Base-by-base conservation (phyloP, 257 asterid genomes). In the Apocynum venetum region DNA sequence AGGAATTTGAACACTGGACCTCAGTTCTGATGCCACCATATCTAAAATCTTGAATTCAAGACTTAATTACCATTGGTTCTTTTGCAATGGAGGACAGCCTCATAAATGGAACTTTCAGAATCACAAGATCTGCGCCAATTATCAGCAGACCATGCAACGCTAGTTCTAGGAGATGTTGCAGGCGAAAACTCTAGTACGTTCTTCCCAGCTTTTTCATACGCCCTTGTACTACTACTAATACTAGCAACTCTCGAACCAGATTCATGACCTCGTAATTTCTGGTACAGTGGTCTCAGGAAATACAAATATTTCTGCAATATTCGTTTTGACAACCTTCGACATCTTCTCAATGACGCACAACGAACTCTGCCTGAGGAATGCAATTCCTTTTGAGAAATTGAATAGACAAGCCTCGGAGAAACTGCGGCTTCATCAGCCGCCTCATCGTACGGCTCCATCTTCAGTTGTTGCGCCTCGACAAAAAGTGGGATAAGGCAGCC, bases 1-100 rank as follows among this genome's bases (percentile, higher is more conserved):
- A 25, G 31, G 31, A 25, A 25, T 25, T 25, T 25, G 31, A 25
- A 25, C 31, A 25, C 31, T 25, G 31, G 31, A 25, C 31, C 31
- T 25, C 31, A 25, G 31, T 25, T 25, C 31, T 25, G 31, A 25
- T 25, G 31, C 31, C 31, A 25, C 31, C 31, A 25, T 25, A 25
- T 25, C 31, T 25, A 25, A 25, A 25, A 25, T 25, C 31, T 25
- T 25, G 49, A 2, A 46, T 46, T 4, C 6, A 8, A 4, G 49
- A 46, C 7, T 8, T 46, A 46, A 46, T 20, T 82, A 89, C 96
- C 90, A 52, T 85, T 87, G 77, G 94, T 94, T 89, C 87, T 91
- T 80, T 94, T 94, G 84, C 98, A 94, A 60, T 94, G 97, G 56
- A 92, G 94, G 47, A 94, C 97, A 7, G 98, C 98, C 84, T 94